Evolutionary conservation across 2,329 filamentous ascomycete species (phyloP), one percentile per base, ranked within the genome.

Genomic region (Trichoderma atrobrunneum): DNA sequence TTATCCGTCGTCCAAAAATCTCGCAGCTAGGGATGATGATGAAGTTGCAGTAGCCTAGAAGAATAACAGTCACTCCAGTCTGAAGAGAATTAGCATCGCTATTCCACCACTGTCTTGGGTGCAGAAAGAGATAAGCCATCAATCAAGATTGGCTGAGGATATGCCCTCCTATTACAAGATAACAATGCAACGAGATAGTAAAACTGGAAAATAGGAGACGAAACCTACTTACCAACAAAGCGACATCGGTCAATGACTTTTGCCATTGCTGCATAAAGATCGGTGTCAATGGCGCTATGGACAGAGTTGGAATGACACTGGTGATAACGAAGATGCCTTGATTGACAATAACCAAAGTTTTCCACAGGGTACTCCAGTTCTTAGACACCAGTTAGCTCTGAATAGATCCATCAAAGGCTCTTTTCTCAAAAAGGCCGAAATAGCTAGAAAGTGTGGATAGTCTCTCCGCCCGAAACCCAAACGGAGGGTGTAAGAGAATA

Each of bases 181-280:
- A 1, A 12, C 51, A 56, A 26, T 14, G 0, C 24, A 18, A 26
- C 6, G 12, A 16, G 51, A 56, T 24, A 56, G 7, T 28, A 56
- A 26, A 2, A 21, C 1, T 0, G 1, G 6, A 16, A 28, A 56
- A 28, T 28, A 3, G 7, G 12, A 1, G 7, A 48, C 16, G 5
- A 24, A 21, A 24, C 26, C 7, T 24, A 28, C 24, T 56, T 24
- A 56, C 51, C 51, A 56, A 56, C 51, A 56, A 28, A 56, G 51
- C 51, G 51, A 56, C 51, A 28, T 56, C 51, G 7, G 51, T 28
- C 51, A 56, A 56, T 56, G 51, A 28, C 6, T 56, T 56, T 28
- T 56, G 14, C 51, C 51, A 56, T 56, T 56, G 51, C 51, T 56
- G 51, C 51, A 56, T 56, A 24, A 56, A 56, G 12, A 56, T 56